Evolutionary conservation across 805 yeast genomes (phyloP).

Genomic region (Zygotorulaspora florentina): DNA sequence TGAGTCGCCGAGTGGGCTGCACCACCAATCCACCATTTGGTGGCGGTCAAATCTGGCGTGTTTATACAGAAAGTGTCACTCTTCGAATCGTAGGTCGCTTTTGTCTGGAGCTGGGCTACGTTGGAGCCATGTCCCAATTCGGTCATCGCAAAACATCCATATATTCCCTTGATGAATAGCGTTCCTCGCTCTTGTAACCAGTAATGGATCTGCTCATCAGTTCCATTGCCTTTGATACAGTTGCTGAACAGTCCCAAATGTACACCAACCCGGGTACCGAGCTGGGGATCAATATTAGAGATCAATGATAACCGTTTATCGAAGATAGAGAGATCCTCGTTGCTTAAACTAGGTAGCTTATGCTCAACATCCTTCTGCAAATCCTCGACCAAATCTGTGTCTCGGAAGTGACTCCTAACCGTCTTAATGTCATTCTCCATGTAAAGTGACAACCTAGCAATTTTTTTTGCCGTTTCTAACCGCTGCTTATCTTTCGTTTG

Average conservation of each 20-base stretch:
- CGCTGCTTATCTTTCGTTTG: constrained; percentile 53
- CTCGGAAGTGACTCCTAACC: constrained; percentile 21
- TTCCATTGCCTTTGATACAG: constrained; percentile 83
- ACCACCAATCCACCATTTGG: constrained; percentile 99
- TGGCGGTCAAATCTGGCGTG: constrained; percentile 89
- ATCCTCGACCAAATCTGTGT: constrained; percentile 24
- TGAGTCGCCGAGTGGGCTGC: constrained; percentile 95
- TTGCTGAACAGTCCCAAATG: constrained; percentile 81
- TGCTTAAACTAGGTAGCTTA: constrained; percentile 17
- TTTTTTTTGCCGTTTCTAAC: constrained; percentile 55
- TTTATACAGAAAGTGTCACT: constrained; percentile 68
- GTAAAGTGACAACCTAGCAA: constrained; percentile 56
- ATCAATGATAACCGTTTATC: constrained; percentile 56
- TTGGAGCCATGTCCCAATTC: constrained; percentile 92
- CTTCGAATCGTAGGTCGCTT: constrained; percentile 68
- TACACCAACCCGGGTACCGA: constrained; percentile 80
- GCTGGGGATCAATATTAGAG: constrained; percentile 70
- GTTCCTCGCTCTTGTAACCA: constrained; percentile 78
- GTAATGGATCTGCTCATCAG: constrained; percentile 74
- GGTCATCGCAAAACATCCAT: constrained; percentile 92
- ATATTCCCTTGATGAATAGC: constrained; percentile 51
- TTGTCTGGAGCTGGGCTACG: constrained; percentile 91
- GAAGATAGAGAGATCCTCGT: constrained; percentile 37
- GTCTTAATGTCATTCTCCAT: constrained; percentile 44
- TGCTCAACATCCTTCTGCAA: constrained; percentile 21